Evolutionary conservation across 2,329 filamentous ascomycete genomes (phyloP).

Genomic region (Cercospora canescens): DNA sequence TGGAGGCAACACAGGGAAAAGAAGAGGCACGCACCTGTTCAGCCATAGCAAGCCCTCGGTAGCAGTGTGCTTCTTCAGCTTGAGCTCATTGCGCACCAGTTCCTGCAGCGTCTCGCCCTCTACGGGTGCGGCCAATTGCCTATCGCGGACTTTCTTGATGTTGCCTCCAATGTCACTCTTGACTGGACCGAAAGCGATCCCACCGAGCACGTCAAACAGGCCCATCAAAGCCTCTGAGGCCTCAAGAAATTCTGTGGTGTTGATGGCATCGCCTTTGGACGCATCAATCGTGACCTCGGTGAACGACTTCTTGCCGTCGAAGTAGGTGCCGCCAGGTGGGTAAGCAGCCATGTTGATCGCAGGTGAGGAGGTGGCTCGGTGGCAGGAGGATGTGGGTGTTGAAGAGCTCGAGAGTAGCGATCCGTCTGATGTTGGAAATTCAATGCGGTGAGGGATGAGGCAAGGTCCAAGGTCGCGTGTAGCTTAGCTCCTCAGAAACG

Average conservation of each 20-base stretch:
- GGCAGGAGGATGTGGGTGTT: background rate
- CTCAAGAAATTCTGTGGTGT: constrained; percentile 85
- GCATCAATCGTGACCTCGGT: constrained; percentile 75
- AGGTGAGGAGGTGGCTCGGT: background rate
- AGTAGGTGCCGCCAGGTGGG: constrained; percentile 69
- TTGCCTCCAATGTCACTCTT: constrained; percentile 91
- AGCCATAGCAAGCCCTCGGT: constrained; percentile 92
- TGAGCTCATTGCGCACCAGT: constrained; percentile 83
- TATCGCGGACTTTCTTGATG: constrained; percentile 91
- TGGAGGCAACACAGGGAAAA: background rate
- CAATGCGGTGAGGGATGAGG: background rate
- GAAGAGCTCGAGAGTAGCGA: background rate
- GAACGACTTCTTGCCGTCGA: constrained; percentile 85
- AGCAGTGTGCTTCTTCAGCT: constrained; percentile 83
- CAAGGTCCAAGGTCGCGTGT: background rate
- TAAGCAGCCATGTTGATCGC: constrained; percentile 18
- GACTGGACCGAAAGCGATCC: constrained; percentile 80
- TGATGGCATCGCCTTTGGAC: constrained; percentile 72
- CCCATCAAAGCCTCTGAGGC: constrained; percentile 83
- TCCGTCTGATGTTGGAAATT: background rate
- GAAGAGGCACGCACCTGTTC: constrained; percentile 62
- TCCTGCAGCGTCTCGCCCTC: constrained; percentile 84
- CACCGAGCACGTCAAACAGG: constrained; percentile 71
- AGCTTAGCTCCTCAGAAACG: background rate
- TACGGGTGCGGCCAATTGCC: constrained; percentile 73